Percentiles rank a stretch among this genome's conserved stretches.
phyloP scores from a whole-genome alignment of 2,329 filamentous ascomycete species.

The Diatrype stigma region DNA sequence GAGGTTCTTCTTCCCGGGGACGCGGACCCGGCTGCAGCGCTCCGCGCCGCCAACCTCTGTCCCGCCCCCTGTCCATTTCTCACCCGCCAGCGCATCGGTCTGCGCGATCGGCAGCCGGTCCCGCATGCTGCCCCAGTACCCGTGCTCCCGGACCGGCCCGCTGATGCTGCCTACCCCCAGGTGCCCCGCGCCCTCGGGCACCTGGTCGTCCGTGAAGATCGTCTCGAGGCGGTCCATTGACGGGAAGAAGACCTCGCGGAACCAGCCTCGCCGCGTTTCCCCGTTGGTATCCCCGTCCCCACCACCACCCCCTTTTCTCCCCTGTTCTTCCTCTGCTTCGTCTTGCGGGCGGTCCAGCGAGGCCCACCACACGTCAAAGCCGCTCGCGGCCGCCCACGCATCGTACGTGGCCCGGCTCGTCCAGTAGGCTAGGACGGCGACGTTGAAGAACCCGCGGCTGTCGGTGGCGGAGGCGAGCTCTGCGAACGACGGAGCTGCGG shows the following conservation, averaged over 20 bases:
- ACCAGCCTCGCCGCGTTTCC: slow-evolving; percentile 37
- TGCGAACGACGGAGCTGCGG: slow-evolving; percentile 16
- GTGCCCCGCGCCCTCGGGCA: slow-evolving; percentile 36
- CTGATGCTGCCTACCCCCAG: slow-evolving; percentile 32
- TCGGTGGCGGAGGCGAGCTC: slow-evolving; percentile 31
- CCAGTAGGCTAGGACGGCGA: slow-evolving; percentile 36
- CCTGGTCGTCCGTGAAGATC: slow-evolving; percentile 32
- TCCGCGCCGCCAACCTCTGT: too few relatives aligned
- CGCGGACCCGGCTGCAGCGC: slow-evolving; percentile 13
- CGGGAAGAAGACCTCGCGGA: slow-evolving; percentile 38
- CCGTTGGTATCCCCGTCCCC: too few relatives aligned
- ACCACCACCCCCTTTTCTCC: too few relatives aligned
- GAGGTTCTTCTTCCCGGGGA: slow-evolving; percentile 36
- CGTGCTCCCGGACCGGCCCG: slow-evolving; percentile 36
- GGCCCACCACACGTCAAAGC: slow-evolving; percentile 36
- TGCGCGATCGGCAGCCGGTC: slow-evolving; percentile 37
- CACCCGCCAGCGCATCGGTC: slow-evolving; percentile 29
- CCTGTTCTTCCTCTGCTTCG: too few relatives aligned
- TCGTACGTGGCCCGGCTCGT: slow-evolving; percentile 22
- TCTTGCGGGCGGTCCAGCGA: slow-evolving; percentile 7
- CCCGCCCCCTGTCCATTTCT: slow-evolving; percentile 4
- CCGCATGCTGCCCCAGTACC: slow-evolving; percentile 44
- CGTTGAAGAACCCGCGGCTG: slow-evolving; percentile 28
- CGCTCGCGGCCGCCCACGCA: slow-evolving; percentile 29
- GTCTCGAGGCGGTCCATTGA: slow-evolving; percentile 40